These are phyloP conservation scores for Macadamia tetraphylla DNA, from an alignment of 164 flowering plant species.

Conservation along the genomic window DNA sequence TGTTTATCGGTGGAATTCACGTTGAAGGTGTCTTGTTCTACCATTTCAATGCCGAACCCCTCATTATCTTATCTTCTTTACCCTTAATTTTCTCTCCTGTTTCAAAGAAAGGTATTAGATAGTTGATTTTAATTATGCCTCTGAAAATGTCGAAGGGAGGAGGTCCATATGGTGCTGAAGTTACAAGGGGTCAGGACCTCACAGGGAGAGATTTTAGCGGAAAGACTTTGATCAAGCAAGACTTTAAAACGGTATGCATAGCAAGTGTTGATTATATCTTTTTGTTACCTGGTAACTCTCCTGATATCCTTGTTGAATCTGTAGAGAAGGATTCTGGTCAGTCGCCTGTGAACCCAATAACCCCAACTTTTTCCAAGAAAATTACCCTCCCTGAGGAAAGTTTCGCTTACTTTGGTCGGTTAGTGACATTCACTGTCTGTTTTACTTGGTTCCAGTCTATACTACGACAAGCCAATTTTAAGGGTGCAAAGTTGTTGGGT, in stretches of 20 bases:
- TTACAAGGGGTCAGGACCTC: slow-evolving; percentile 93
- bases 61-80: not conserved
- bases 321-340: too few species aligned
- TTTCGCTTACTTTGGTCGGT: not conserved
- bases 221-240: slow-evolving; percentile 80
- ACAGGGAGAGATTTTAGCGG: slow-evolving; percentile 92
- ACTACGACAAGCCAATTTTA: slow-evolving; percentile 81
- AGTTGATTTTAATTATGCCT: not conserved
- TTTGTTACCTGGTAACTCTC: too few species aligned
- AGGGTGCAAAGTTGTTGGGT: slow-evolving; percentile 82
- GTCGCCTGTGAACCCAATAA: too few species aligned
- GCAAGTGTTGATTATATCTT: not conserved
- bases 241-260: slow-evolving; percentile 74
- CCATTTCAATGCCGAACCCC: too few species aligned
- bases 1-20: not conserved
- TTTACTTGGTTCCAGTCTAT: slow-evolving; percentile 57
- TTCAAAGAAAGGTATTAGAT: not conserved
- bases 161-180: slow-evolving; percentile 91
- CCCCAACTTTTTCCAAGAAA: too few species aligned
- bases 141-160: slow-evolving; percentile 62
- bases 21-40: too few species aligned
- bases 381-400: too few species aligned
- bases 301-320: too few species aligned
- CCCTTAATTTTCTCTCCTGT: not conserved
- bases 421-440: not conserved